These are phyloP conservation scores for Emericellopsis cladophorae DNA, from an alignment of 2,329 filamentous ascomycete genomes.

Conservation along the genomic window DNA sequence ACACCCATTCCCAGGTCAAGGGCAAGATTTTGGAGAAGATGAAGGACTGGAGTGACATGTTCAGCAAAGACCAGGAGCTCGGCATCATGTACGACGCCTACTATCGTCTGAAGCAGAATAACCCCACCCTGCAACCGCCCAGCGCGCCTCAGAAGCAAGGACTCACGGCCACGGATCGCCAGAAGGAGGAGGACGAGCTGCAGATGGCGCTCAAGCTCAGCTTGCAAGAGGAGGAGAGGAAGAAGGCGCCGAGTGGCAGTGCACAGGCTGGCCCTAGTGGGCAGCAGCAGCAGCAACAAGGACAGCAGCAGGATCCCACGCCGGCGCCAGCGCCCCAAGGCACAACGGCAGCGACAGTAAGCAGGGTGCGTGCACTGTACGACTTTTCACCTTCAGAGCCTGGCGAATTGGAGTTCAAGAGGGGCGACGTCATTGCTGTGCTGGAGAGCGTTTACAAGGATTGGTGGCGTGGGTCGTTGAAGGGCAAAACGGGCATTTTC, in stretches of 20 bases:
- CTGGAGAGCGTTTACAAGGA: constrained; percentile 98
- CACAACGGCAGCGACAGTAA: constrained; percentile 92
- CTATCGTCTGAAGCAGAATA: constrained; percentile 67
- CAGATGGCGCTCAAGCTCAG: constrained; percentile 93
- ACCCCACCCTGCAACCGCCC: constrained; percentile 81
- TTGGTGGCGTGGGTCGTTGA: constrained; percentile 95
- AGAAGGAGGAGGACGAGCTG: constrained; percentile 93
- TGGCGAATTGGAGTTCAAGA: constrained; percentile 90
- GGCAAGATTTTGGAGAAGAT: constrained; percentile 94
- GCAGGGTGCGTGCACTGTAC: constrained; percentile 81
- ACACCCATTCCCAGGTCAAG: constrained; percentile 93
- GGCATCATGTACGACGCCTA: constrained; percentile 98
- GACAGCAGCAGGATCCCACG: constrained; percentile 17
- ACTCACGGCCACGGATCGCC: constrained; percentile 78
- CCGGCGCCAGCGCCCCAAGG: constrained; percentile 56
- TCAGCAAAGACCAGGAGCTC: constrained; percentile 74
- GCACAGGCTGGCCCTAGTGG: constrained; percentile 21
- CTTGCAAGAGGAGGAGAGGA: constrained; percentile 70
- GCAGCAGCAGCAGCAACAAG: neutral
- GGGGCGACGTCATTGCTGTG: constrained; percentile 94
- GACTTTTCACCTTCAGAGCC: constrained; percentile 92
- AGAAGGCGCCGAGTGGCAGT: constrained; percentile 29
- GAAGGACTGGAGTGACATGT: constrained; percentile 95
- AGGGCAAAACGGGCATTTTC: constrained; percentile 94
- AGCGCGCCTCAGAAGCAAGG: constrained; percentile 89